Percentiles rank a stretch among this genome's conserved stretches.
phyloP scores from a whole-genome alignment of 2,329 filamentous ascomycete species.

The Pseudogymnoascus sp. region DNA sequence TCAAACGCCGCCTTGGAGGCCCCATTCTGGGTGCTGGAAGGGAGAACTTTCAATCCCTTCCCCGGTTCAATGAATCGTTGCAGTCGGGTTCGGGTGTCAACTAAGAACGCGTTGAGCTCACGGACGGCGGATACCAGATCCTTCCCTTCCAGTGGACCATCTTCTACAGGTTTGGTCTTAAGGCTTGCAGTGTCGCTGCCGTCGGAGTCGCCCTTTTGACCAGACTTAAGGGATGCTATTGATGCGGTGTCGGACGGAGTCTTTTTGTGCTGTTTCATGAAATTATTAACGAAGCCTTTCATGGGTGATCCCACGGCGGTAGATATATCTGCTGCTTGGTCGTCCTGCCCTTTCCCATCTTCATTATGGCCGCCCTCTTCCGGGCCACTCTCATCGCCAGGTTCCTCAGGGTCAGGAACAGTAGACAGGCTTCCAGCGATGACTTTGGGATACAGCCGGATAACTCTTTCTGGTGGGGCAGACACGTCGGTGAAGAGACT shows the following conservation, averaged over 20 bases:
- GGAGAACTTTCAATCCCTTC: conserved; percentile 50
- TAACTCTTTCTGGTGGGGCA: conserved; percentile 81
- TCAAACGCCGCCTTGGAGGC: conserved; percentile 47
- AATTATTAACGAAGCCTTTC: conserved; percentile 34
- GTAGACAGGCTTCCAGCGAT: conserved; percentile 77
- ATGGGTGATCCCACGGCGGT: conserved; percentile 22
- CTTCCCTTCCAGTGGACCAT: conserved; percentile 63
- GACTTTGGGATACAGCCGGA: conserved; percentile 72
- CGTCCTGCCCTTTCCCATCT: conserved; percentile 37
- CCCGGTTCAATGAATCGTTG: conserved; percentile 55
- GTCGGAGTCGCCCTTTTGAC: conserved; percentile 37
- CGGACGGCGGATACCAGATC: conserved; percentile 75
- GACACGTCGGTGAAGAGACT: conserved; percentile 88
- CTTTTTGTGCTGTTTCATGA: conserved; percentile 28
- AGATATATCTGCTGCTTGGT: conserved; percentile 35
- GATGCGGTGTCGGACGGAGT: conserved; percentile 44
- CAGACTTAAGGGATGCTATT: conserved; percentile 46
- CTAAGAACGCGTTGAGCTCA: conserved; percentile 80
- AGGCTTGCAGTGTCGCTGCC: conserved; percentile 50
- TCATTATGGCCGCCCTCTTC: conserved; percentile 28
- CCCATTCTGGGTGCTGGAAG: conserved; percentile 33
- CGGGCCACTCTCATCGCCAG: conserved; percentile 35
- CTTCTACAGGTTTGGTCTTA: conserved; percentile 39
- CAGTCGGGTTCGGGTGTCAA: conserved; percentile 66
- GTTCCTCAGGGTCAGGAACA: conserved; percentile 36